Base-by-base conservation (phyloP, 2,329 filamentous ascomycete genomes). In the Arthrinium phaeospermum region DNA sequence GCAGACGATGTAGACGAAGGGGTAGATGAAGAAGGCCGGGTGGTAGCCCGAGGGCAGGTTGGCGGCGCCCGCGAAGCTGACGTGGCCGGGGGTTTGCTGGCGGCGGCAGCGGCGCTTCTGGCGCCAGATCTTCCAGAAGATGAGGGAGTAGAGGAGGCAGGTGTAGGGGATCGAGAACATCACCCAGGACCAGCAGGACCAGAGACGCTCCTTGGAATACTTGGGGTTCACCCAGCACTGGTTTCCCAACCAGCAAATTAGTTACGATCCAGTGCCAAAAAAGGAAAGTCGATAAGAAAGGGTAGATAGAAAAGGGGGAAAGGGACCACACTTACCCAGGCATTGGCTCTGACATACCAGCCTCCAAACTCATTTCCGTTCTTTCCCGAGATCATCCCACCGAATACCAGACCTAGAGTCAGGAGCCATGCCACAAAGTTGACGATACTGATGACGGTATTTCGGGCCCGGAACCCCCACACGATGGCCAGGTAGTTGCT, bases 21-120 rank as follows among this genome's bases (percentile, higher is more conserved):
- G 75, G 41, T 75, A 75, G 0, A 73, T 53, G 14, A 76, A 72
- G 53, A 76, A 76, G 7, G 74, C 75, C 7, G 75, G 74, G 45
- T 76, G 75, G 57, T 76, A 73, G 5, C 74, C 75, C 4, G 75
- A 75, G 8, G 53, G 72, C 1, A 47, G 44, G 4, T 70, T 70
- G 6, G 24, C 41, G 24, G 24, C 24, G 13, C 69, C 53, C 4
- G 53, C 51, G n/a, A 46, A 24, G 41, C 70, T 7, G 49, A 37
- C 3, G 44, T 70, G 46, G 10, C 51, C n/a, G 2, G 74, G 73
- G 37, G 74, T 45, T 72, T 49, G 46, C 12, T 49, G 45, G 45
- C 16, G 70, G 3, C 74, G 71, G 16, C 69, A 73, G 8, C 37
- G 10, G 37, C 71, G 71, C 3, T 72, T 74, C 51, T 76, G 70